Conservation (phyloP, 768 basidiomycete genomes). For the Tricholoma sp. region DNA sequence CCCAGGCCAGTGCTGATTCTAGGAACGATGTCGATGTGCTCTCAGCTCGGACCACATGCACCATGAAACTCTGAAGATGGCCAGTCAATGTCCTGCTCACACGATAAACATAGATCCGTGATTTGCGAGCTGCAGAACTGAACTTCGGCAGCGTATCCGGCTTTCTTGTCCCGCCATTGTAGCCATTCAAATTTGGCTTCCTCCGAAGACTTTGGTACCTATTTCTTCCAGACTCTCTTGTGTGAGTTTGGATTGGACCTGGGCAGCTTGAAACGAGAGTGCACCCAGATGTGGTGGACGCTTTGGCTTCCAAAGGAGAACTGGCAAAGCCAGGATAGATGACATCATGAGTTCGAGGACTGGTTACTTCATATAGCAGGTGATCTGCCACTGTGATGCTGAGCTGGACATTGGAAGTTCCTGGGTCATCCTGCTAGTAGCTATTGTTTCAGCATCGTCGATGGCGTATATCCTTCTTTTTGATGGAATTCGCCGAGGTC, state of each 20-base stretch:
- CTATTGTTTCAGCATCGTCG: slow-evolving; percentile 41
- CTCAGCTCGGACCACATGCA: slow-evolving; percentile 58
- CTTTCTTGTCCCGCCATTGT: slow-evolving; percentile 71
- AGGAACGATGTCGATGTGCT: slow-evolving; percentile 27
- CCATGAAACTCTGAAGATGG: slow-evolving; percentile 71
- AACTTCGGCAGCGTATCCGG: slow-evolving; percentile 78
- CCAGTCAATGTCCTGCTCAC: slow-evolving; percentile 65
- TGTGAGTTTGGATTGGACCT: slow-evolving; percentile 66
- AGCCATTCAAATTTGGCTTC: slow-evolving; percentile 34
- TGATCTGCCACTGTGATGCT: slow-evolving; percentile 47
- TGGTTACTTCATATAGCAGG: slow-evolving; percentile 69
- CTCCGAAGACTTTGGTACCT: slow-evolving; percentile 65
- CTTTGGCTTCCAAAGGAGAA: slow-evolving; percentile 54
- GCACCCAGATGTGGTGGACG: slow-evolving; percentile 82
- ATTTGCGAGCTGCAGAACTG: slow-evolving; percentile 60
- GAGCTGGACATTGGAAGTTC: slow-evolving; percentile 16
- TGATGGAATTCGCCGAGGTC: not conserved
- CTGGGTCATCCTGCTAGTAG: slow-evolving; percentile 47
- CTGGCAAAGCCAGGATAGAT: slow-evolving; percentile 2
- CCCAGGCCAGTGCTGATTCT: slow-evolving; percentile 26
- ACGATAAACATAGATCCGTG: slow-evolving; percentile 76
- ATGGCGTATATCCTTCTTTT: not conserved
- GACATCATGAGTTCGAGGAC: slow-evolving; percentile 22
- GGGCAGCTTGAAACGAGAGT: slow-evolving; percentile 15
- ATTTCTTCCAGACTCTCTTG: slow-evolving; percentile 80